Conservation (phyloP, 2,329 filamentous ascomycete genomes). For the Arthrobotrys iridis region DNA sequence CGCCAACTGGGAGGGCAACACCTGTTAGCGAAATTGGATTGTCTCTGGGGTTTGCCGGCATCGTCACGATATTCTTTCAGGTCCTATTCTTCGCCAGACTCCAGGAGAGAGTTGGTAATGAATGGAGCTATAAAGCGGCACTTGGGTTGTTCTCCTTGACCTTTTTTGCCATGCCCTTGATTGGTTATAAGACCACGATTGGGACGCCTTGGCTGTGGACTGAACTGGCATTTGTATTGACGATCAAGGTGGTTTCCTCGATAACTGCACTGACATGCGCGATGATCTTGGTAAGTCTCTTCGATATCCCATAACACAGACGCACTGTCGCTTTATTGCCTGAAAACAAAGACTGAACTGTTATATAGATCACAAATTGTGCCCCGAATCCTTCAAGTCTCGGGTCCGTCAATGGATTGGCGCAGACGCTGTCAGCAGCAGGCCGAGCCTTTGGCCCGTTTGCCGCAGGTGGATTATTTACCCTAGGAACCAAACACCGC, state of each 20-base stretch:
- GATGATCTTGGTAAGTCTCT: slow-evolving; percentile 76
- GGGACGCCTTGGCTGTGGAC: slow-evolving; percentile 78
- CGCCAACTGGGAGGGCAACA: slow-evolving; percentile 80
- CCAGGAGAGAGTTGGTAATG: slow-evolving; percentile 82
- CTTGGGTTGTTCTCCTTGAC: slow-evolving; percentile 82
- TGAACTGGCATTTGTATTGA: slow-evolving; percentile 80
- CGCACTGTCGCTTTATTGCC: neutral
- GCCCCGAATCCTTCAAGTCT: slow-evolving; percentile 85
- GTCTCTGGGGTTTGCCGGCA: slow-evolving; percentile 82
- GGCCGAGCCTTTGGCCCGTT: slow-evolving; percentile 90
- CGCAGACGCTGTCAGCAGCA: slow-evolving; percentile 90
- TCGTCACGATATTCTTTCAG: slow-evolving; percentile 89
- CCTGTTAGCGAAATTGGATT: slow-evolving; percentile 83
- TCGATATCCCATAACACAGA: too few species aligned
- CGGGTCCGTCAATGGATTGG: slow-evolving; percentile 89
- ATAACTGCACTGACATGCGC: slow-evolving; percentile 91
- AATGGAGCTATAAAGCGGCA: slow-evolving; percentile 81
- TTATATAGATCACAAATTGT: slow-evolving; percentile 83
- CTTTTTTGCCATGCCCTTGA: slow-evolving; percentile 88
- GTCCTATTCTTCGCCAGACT: slow-evolving; percentile 82
- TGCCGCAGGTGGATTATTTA: slow-evolving; percentile 85
- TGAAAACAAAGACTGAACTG: neutral
- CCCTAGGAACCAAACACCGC: slow-evolving; percentile 74
- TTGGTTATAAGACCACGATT: slow-evolving; percentile 76
- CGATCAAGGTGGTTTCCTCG: slow-evolving; percentile 88